Conservation (phyloP, 2,329 filamentous ascomycete genomes). For the Cryphonectria radicalis region DNA sequence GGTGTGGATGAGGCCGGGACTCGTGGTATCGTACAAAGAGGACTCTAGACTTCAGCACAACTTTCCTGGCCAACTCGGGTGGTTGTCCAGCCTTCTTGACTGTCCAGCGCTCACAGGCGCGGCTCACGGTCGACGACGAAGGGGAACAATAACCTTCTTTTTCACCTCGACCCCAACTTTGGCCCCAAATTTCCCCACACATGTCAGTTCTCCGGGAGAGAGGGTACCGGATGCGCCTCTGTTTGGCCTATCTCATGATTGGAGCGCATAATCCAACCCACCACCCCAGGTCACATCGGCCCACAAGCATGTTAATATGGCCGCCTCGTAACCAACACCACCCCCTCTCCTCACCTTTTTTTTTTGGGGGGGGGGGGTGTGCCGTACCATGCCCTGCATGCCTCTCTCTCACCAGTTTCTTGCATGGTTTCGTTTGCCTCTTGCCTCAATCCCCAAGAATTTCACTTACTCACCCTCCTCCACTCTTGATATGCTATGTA, state of each 20-base stretch:
- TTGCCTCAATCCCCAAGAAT: not conserved
- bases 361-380: too few species aligned
- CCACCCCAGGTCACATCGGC: conserved; percentile 18
- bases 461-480: not conserved
- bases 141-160: conserved; percentile 16
- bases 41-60: not conserved
- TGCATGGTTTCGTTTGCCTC: not conserved
- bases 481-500: not conserved
- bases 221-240: conserved; percentile 5
- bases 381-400: not conserved
- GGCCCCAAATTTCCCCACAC: conserved; percentile 17
- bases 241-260: conserved; percentile 22
- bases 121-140: not conserved
- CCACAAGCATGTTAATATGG: not conserved
- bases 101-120: conserved; percentile 4
- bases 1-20: conserved; percentile 27
- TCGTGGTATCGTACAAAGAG: not conserved
- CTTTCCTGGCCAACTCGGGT: not conserved
- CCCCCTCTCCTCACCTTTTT: not conserved
- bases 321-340: not conserved
- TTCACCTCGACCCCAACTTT: conserved; percentile 17
- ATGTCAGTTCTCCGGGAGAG: conserved; percentile 4
- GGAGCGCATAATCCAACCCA: conserved; percentile 24
- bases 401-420: not conserved
- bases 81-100: conserved; percentile 18